Evolutionary conservation across 176 grass and related monocot genomes (phyloP).

Genomic region (barley (Hordeum vulgare)): MorexV3_pseudomolecules_assembly NC_058522.1:101258493-101258992

Average conservation of each 20-base stretch:
- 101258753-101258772: background rate
- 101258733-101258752: background rate
- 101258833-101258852: background rate
- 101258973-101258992: constrained; percentile 4
- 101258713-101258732: background rate
- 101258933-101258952: background rate
- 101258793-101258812: background rate
- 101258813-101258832: background rate
- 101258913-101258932: background rate
- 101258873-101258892: background rate
- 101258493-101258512: background rate
- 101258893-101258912: background rate
- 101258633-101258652: background rate
- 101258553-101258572: background rate
- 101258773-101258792: background rate
- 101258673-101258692: too few relatives aligned
- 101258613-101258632: background rate
- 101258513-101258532: background rate
- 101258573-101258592: background rate
- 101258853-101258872: background rate
- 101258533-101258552: background rate
- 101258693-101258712: too few relatives aligned
- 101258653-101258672: background rate
- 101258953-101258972: background rate
- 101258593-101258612: background rate